phyloP scores from a whole-genome alignment of 495 filamentous ascomycete species.

The Coniosporium apollinis region DNA sequence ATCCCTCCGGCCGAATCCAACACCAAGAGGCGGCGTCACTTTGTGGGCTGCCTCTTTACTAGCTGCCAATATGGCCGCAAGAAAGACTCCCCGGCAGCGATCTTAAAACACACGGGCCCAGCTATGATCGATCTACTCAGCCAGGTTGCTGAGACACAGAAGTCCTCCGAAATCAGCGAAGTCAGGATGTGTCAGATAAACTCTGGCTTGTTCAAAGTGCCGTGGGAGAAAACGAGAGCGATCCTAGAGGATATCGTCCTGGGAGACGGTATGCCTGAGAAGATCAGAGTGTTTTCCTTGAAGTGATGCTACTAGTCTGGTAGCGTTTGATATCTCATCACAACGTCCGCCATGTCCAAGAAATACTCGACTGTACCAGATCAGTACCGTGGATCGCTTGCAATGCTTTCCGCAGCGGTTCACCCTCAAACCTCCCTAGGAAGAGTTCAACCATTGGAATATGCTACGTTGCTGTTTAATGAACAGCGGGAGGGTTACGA shows the following conservation, averaged over 20 bases:
- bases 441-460: too few species aligned
- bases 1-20: constrained; percentile 18
- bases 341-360: too few species aligned
- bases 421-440: too few species aligned
- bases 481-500: too few species aligned
- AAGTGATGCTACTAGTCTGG: background rate
- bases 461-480: too few species aligned
- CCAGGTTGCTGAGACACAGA: constrained; percentile 8
- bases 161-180: constrained; percentile 8
- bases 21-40: constrained; percentile 11
- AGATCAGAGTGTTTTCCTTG: constrained; percentile 5
- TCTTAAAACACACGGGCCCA: constrained; percentile 18
- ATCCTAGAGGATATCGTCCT: constrained; percentile 19
- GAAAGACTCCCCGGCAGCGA: constrained; percentile 15
- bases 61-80: constrained; percentile 13
- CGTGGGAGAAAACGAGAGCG: constrained; percentile 18
- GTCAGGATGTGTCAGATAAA: constrained; percentile 26
- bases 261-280: constrained; percentile 9
- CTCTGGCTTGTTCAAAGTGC: constrained; percentile 21
- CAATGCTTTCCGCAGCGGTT: too few species aligned
- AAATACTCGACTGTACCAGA: too few species aligned
- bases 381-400: too few species aligned
- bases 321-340: background rate
- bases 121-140: constrained; percentile 19
- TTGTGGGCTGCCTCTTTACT: constrained; percentile 25